These are phyloP conservation scores for Tuber calosporum DNA, from an alignment of 495 filamentous ascomycete species.

Conservation along the genomic window DNA sequence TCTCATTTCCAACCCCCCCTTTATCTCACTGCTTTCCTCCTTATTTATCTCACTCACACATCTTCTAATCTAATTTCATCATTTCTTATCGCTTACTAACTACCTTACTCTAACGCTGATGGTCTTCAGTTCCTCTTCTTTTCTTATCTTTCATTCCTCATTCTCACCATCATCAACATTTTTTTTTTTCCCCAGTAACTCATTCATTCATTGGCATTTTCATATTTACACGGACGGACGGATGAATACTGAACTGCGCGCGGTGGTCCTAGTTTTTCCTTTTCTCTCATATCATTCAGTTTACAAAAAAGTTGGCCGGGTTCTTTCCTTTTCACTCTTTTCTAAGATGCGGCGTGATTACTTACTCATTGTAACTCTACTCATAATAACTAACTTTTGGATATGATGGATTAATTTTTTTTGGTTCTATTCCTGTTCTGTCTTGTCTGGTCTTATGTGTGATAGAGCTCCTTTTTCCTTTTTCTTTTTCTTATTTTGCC, in stretches of 20 bases:
- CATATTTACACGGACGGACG: background rate
- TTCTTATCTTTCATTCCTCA: background rate
- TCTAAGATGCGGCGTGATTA: conserved; percentile 15
- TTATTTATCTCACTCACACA: conserved; percentile 2
- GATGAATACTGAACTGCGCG: background rate
- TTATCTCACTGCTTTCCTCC: background rate
- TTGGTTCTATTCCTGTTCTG: conserved; percentile 19
- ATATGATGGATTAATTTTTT: conserved; percentile 25
- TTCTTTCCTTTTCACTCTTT: conserved; percentile 14
- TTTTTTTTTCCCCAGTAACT: conserved; percentile 20
- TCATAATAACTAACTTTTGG: conserved; percentile 12
- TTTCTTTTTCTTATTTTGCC: too few species aligned
- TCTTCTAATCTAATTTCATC: conserved; percentile 9
- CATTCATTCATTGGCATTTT: conserved; percentile 31
- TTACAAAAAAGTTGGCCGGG: background rate
- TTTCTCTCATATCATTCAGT: background rate
- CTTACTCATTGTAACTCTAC: conserved; percentile 17
- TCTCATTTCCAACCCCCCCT: background rate
- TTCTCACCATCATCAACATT: background rate
- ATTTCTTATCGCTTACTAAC: conserved; percentile 4
- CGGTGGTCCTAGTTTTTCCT: background rate
- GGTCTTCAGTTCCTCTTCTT: background rate
- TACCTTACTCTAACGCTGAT: conserved; percentile 1
- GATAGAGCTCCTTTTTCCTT: conserved; percentile 7
- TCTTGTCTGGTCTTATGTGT: conserved; percentile 25